phyloP scores from a whole-genome alignment of 2,329 filamentous ascomycete genomes.

The Aspergillus pseudoglaucus region DNA sequence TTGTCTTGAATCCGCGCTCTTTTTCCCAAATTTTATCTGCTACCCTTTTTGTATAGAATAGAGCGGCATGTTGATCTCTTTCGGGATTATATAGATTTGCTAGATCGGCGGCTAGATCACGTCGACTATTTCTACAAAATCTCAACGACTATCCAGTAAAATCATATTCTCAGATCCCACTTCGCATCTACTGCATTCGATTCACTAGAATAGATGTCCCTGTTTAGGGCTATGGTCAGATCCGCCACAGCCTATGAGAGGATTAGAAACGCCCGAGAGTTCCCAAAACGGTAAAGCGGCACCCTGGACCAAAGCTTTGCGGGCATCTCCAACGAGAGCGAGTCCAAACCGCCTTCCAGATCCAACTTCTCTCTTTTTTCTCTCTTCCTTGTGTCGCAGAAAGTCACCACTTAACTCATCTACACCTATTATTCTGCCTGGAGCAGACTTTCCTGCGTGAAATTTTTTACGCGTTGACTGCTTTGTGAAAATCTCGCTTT shows the following conservation, averaged over 20 bases:
- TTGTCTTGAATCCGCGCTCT: too few species aligned
- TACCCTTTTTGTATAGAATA: too few species aligned
- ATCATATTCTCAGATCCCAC: background rate
- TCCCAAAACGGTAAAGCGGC: conserved; percentile 21
- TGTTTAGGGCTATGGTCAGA: conserved; percentile 12
- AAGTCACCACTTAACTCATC: background rate
- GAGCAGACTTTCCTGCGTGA: conserved; percentile 23
- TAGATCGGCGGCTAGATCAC: too few species aligned
- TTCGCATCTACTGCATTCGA: background rate
- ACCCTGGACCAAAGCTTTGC: conserved; percentile 8
- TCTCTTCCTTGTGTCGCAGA: background rate
- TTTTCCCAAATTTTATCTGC: too few species aligned
- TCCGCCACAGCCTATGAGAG: conserved; percentile 14
- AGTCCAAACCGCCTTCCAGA: conserved; percentile 14
- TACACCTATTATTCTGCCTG: conserved; percentile 28
- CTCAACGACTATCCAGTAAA: background rate
- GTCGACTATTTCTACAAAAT: too few species aligned
- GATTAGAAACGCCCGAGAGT: conserved; percentile 8
- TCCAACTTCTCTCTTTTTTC: conserved; percentile 8
- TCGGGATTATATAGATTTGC: too few species aligned
- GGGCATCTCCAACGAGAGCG: conserved; percentile 14
- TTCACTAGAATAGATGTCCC: background rate
- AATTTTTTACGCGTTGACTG: conserved; percentile 5
- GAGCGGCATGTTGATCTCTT: too few species aligned
- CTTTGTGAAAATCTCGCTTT: conserved; percentile 2